Base-by-base conservation (phyloP, 2,329 filamentous ascomycete species). In the Didymella pinodella region DNA sequence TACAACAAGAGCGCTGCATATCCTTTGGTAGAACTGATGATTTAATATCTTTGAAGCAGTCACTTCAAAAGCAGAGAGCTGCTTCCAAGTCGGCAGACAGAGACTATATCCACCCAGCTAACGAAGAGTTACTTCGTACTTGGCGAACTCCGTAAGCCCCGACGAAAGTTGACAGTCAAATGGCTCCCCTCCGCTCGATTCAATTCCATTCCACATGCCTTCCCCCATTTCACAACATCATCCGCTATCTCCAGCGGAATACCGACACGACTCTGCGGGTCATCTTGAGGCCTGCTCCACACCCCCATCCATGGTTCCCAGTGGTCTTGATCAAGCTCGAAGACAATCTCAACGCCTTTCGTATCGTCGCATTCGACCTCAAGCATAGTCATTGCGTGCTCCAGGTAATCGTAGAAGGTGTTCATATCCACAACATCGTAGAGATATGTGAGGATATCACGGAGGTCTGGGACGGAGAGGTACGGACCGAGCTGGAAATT, bases 301-400 rank as follows among this genome's bases (percentile, higher is more conserved):
- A 53, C 45, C 10, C 29, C 48, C 55, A 58, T 58, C 55, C 55
- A 58, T 0, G 29, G 36, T 29, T 58, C 48, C 55, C 55, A 58
- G 36, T 53, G 18, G 36, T n/a, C 25, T 1, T 16, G 12, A 2
- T 18, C 16, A 1, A 58, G 49, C 12, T 48, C 55, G 16, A 58
- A 58, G 2, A 58, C 25, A 12, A 58, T 40, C 18, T 58, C 49
- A 12, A 58, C 44, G 5, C 54, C 48, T 11, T 34, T 51, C 0
- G 2, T 12, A 2, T 57, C 44, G 6, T 45, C 38, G 25, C 25
- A 29, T 14, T 45, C 44, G 4, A 58, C 10, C 29, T 48, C 55
- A 5, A 58, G 36, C 14, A 3, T 12, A 4, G 49, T 53, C 55
- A 58, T 58, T 2, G 48, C 28, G 4, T 5, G 12, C 14, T 45